Percentiles rank a stretch among this genome's conserved stretches.
These are phyloP conservation scores for Dryadomyces quercus-mongolicae DNA, from an alignment of 2,329 filamentous ascomycete genomes.

Conservation along the genomic window DNA sequence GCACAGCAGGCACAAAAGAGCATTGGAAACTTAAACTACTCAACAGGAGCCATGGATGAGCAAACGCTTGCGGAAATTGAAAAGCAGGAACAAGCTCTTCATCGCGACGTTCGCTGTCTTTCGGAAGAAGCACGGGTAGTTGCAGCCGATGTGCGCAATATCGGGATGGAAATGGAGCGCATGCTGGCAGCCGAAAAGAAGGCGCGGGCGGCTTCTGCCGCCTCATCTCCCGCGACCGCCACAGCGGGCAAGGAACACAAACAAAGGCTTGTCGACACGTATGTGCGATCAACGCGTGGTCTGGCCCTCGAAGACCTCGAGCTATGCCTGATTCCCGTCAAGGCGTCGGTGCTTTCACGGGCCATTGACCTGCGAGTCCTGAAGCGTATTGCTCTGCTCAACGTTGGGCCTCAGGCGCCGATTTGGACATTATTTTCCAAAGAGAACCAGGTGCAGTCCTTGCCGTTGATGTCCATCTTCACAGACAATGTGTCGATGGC, in stretches of 20 bases:
- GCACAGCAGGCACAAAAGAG: conserved; percentile 14
- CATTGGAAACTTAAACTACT: conserved; percentile 16
- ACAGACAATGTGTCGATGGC: conserved; percentile 48
- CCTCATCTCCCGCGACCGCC: background rate
- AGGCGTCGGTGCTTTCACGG: conserved; percentile 41
- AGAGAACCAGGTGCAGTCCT: conserved; percentile 36
- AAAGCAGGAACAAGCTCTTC: conserved; percentile 18
- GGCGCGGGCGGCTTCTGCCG: background rate
- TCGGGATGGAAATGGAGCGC: conserved; percentile 14
- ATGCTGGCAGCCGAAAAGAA: background rate
- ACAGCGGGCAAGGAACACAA: background rate
- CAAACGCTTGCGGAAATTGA: conserved; percentile 14
- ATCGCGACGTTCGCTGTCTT: conserved; percentile 20
- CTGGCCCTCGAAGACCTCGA: conserved; percentile 41
- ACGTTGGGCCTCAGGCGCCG: conserved; percentile 47
- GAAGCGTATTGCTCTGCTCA: conserved; percentile 47
- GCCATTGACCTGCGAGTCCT: conserved; percentile 46
- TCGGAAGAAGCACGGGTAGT: conserved; percentile 22
- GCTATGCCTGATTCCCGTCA: conserved; percentile 48
- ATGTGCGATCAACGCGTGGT: conserved; percentile 45
- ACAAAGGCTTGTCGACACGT: conserved; percentile 29
- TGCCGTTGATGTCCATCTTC: conserved; percentile 45
- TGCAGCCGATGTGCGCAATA: conserved; percentile 24
- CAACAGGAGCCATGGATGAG: conserved; percentile 10
- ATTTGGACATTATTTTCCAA: conserved; percentile 47